Evolutionary conservation across 352 stramenopile genomes (phyloP).

Genomic region (Aphanomyces astaci): DNA sequence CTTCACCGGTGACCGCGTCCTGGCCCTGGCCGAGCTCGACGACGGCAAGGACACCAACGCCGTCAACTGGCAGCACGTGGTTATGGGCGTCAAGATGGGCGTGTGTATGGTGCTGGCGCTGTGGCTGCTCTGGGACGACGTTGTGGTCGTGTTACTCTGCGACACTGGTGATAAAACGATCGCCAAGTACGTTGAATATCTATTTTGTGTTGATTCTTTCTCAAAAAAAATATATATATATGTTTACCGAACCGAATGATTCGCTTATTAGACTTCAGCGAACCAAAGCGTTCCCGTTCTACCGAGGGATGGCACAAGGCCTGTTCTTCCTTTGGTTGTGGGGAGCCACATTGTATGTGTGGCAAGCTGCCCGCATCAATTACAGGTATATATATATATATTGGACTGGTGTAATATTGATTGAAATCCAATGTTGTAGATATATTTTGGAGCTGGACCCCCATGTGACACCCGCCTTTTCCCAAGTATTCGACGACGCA

Average conservation of each 20-base stretch:
- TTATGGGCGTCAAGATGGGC: slow-evolving; percentile 74
- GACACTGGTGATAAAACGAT: not conserved
- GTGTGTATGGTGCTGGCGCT: slow-evolving; percentile 66
- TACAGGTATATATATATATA: slow-evolving; percentile 74
- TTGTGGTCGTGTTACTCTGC: not conserved
- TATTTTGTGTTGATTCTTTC: too few relatives aligned
- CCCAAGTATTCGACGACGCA: slow-evolving; percentile 91
- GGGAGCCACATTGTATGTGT: slow-evolving; percentile 89
- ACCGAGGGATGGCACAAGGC: slow-evolving; percentile 90
- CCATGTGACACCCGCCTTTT: slow-evolving; percentile 64
- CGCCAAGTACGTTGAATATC: too few relatives aligned
- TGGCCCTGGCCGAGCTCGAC: slow-evolving; percentile 71
- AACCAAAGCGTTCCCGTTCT: slow-evolving; percentile 85
- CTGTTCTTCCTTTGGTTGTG: slow-evolving; percentile 95
- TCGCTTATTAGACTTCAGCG: not conserved
- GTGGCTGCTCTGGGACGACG: slow-evolving; percentile 93
- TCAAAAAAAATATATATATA: too few relatives aligned
- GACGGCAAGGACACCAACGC: slow-evolving; percentile 63
- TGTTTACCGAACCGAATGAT: too few relatives aligned
- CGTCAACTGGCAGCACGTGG: slow-evolving; percentile 73
- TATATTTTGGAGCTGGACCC: slow-evolving; percentile 90
- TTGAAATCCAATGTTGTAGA: too few relatives aligned
- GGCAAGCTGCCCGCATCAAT: slow-evolving; percentile 82
- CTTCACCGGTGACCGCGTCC: slow-evolving; percentile 56
- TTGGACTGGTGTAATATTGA: not conserved